A percentile compares a stretch with the other conserved stretches of the same genome.
phyloP scores from a whole-genome alignment of 768 basidiomycete genomes.

The Pisolithus marmoratus region DNA sequence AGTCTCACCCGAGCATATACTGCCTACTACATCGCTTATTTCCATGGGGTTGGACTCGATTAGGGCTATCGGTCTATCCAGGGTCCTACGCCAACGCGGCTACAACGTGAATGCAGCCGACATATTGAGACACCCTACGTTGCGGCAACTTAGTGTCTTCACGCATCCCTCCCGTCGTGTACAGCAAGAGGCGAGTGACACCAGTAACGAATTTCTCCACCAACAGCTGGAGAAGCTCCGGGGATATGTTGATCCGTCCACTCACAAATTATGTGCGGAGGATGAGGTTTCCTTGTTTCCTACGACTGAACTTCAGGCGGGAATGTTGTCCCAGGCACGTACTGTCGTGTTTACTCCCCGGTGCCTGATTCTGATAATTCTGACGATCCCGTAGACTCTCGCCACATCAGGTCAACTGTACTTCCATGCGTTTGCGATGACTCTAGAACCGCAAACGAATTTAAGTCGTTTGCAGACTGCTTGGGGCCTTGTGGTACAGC shows the following conservation, averaged over 20 bases:
- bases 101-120: conserved; percentile 31
- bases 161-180: conserved; percentile 1
- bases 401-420: conserved; percentile 25
- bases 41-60: conserved; percentile 46
- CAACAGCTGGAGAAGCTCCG: conserved; percentile 11
- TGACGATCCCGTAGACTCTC: conserved; percentile 18
- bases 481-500: conserved; percentile 30
- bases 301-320: conserved; percentile 40
- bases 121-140: conserved; percentile 29
- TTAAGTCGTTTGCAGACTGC: conserved; percentile 27
- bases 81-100: conserved; percentile 28
- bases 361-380: not conserved
- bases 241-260: conserved; percentile 10
- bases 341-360: not conserved
- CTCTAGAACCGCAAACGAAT: conserved; percentile 14
- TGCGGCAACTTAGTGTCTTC: conserved; percentile 6
- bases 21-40: conserved; percentile 30
- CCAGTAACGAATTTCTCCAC: conserved; percentile 9
- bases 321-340: conserved; percentile 45
- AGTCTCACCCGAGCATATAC: conserved; percentile 9
- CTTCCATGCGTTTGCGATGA: conserved; percentile 28
- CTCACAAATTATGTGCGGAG: conserved; percentile 14
- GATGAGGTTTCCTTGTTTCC: conserved; percentile 35
- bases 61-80: conserved; percentile 39
- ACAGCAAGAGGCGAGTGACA: conserved; percentile 2